These are phyloP conservation scores for Takashimella tepidaria DNA, from an alignment of 1,284 basidiomycete genomes.

Conservation along the genomic window DNA sequence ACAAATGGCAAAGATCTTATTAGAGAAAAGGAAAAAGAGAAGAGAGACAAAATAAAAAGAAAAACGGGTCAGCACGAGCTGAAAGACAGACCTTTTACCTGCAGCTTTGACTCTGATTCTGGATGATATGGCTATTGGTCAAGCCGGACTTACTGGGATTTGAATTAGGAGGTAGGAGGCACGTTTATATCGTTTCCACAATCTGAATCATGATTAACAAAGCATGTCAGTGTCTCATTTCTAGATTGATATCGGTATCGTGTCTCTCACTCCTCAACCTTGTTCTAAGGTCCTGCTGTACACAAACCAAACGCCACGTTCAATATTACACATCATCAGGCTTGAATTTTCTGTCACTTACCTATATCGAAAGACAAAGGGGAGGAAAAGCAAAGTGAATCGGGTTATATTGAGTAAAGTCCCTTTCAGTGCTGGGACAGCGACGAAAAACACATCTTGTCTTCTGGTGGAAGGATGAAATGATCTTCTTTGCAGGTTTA, in stretches of 20 bases:
- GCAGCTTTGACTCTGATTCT: no score
- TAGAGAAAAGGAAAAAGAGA: no score
- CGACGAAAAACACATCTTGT: slow-evolving; percentile 50
- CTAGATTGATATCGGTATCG: background rate
- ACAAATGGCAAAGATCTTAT: slow-evolving; percentile 51
- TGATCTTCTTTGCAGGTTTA: background rate
- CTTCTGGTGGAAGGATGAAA: slow-evolving; percentile 42
- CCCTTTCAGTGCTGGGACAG: slow-evolving; percentile 50
- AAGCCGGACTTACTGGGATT: slow-evolving; percentile 42
- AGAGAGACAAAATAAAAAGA: no score
- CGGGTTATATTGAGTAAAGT: slow-evolving; percentile 47
- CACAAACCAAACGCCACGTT: background rate
- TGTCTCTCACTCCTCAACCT: background rate
- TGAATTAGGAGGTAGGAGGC: slow-evolving; percentile 48
- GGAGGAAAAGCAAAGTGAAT: slow-evolving; percentile 49
- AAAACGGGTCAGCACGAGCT: no score
- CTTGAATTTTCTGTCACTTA: slow-evolving; percentile 22
- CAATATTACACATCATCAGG: background rate
- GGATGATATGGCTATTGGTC: no score
- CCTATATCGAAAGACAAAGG: slow-evolving; percentile 51
- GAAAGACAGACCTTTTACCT: no score
- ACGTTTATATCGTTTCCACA: slow-evolving; percentile 48
- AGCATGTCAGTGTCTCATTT: slow-evolving; percentile 1
- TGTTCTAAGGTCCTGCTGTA: background rate
- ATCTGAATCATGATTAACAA: no score